phyloP scores from a whole-genome alignment of 108 stramenopile species.

The Skeletonema grethae region DNA sequence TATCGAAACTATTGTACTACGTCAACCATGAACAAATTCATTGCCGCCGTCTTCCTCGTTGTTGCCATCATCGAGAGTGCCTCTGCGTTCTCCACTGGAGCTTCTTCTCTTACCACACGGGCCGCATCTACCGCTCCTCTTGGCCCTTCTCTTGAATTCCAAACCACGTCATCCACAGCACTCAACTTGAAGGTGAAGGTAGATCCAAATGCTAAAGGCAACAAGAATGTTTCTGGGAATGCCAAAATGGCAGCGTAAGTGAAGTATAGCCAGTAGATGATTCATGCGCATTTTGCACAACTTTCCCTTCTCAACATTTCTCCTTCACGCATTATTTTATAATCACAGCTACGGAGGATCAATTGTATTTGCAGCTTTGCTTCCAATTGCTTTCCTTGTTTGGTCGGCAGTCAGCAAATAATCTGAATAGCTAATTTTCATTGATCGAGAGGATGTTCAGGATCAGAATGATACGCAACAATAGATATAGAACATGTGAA shows the following conservation, averaged over 20 bases:
- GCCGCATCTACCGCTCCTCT: not conserved
- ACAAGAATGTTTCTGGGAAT: not conserved
- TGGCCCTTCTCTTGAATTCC: constrained; percentile 1
- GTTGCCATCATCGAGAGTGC: constrained; percentile 1
- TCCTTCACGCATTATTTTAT: not conserved
- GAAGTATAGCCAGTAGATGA: not conserved
- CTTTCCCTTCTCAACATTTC: not conserved
- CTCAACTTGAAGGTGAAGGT: constrained; percentile 4
- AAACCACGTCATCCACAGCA: not conserved
- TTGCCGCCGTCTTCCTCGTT: constrained; percentile 1
- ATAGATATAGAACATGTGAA: not conserved
- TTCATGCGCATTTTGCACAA: not conserved
- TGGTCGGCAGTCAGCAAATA: constrained; percentile 2
- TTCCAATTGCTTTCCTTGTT: constrained; percentile 1
- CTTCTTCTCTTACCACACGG: constrained; percentile 1
- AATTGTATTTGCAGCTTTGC: not conserved
- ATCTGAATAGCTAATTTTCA: not conserved
- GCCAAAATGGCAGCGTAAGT: constrained; percentile 2
- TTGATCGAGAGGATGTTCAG: not conserved
- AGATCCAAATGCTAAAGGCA: not conserved
- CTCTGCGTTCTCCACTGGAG: not conserved
- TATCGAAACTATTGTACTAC: not conserved
- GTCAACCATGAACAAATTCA: not conserved
- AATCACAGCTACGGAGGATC: not conserved
- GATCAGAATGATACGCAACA: not conserved